A percentile compares a stretch with the other conserved stretches of the same genome.
Conservation (phyloP, 2,329 filamentous ascomycete genomes). For the Hypoxylon sp. region DNA sequence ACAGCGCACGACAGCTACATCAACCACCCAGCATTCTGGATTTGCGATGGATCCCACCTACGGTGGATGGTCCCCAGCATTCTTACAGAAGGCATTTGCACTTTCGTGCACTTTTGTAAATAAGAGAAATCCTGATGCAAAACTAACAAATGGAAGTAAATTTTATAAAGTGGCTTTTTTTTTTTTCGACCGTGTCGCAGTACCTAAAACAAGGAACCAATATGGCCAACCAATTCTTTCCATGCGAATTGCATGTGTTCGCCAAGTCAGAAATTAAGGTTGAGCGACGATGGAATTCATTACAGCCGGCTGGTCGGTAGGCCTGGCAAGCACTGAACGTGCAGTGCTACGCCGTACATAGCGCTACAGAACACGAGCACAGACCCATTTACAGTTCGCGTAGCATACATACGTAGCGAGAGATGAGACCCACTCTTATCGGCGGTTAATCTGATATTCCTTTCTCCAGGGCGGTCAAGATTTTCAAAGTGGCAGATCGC, state of each 20-base stretch:
- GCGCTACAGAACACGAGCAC: slow-evolving; percentile 16
- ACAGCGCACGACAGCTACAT: slow-evolving; percentile 28
- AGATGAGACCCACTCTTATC: background rate
- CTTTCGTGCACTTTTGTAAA: too few relatives aligned
- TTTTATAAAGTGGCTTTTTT: slow-evolving; percentile 14
- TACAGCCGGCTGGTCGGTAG: slow-evolving; percentile 1
- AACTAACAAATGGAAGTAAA: background rate
- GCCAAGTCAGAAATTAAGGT: too few relatives aligned
- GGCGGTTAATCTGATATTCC: slow-evolving; percentile 36
- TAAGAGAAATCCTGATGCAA: background rate
- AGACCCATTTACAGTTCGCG: slow-evolving; percentile 16
- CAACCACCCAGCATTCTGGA: too few relatives aligned
- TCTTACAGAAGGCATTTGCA: slow-evolving; percentile 6
- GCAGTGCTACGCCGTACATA: too few relatives aligned
- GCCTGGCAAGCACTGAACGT: too few relatives aligned
- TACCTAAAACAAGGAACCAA: too few relatives aligned
- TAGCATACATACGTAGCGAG: background rate
- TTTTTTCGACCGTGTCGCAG: background rate
- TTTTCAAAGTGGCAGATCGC: slow-evolving; percentile 38
- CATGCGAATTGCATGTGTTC: too few relatives aligned
- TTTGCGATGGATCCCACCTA: too few relatives aligned
- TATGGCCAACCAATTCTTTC: too few relatives aligned
- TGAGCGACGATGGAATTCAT: slow-evolving; percentile 2
- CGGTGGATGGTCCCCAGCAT: too few relatives aligned
- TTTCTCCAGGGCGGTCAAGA: slow-evolving; percentile 40